Evolutionary conservation across 139 green algal genomes (phyloP).

Genomic region (Tetraselmis chui): DNA sequence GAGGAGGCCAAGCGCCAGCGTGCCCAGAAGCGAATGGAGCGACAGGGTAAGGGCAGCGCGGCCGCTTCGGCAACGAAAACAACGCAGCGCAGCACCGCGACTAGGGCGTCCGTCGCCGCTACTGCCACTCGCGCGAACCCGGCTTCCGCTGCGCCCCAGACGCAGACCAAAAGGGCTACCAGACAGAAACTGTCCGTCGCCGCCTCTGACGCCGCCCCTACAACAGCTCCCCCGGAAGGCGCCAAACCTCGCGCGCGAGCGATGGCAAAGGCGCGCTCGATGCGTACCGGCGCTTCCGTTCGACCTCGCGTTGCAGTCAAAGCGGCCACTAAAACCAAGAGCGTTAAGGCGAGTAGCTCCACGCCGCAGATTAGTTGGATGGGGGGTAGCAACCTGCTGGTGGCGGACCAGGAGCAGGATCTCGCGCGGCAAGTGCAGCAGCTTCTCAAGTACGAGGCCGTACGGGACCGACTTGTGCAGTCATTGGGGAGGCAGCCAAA

Average conservation of each 20-base stretch:
- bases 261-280: not conserved
- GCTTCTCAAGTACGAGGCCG: conserved; percentile 50
- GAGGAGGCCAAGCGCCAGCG: not conserved
- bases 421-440: conserved; percentile 66
- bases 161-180: no score
- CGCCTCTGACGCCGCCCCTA: not conserved
- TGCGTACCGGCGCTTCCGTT: not conserved
- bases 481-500: conserved; percentile 38
- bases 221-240: not conserved
- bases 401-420: conserved; percentile 63
- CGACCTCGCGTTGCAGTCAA: no score
- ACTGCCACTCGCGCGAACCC: no score
- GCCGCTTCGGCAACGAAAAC: no score
- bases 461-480: conserved; percentile 25
- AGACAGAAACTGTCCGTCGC: no score
- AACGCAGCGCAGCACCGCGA: no score
- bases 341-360: not conserved
- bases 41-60: not conserved
- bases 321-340: not conserved
- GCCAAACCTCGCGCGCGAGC: not conserved
- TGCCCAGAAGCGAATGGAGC: not conserved
- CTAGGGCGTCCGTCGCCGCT: no score
- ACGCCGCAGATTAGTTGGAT: not conserved
- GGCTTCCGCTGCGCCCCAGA: no score
- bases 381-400: conserved; percentile 41